These are phyloP conservation scores for Podospora fimiseda DNA, from an alignment of 495 filamentous ascomycete species.

Conservation along the genomic window DNA sequence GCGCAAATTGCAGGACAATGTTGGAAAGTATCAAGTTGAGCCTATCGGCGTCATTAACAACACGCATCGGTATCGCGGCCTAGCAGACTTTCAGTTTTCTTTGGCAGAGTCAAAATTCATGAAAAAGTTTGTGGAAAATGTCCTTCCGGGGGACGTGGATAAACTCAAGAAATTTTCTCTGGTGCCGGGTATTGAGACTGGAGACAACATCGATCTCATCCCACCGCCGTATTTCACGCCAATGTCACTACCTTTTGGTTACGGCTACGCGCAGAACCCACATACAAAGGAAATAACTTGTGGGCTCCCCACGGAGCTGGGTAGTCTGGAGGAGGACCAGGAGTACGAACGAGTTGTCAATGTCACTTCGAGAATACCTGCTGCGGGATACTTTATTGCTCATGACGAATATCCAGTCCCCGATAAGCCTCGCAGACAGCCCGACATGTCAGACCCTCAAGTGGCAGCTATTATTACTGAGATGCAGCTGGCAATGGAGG, in stretches of 20 bases:
- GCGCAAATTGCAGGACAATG: constrained; percentile 65
- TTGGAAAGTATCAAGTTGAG: constrained; percentile 60
- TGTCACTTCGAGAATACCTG: constrained; percentile 39
- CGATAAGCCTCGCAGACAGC: constrained; percentile 25
- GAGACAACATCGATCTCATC: constrained; percentile 59
- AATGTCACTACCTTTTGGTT: constrained; percentile 62
- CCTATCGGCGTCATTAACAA: constrained; percentile 64
- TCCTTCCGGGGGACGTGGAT: constrained; percentile 58
- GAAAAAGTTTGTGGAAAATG: constrained; percentile 54
- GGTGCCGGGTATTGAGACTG: constrained; percentile 53
- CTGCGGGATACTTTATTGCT: constrained; percentile 56
- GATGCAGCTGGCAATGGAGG: constrained; percentile 54
- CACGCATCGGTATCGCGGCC: constrained; percentile 77
- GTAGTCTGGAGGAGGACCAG: constrained; percentile 23
- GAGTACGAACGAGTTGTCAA: constrained; percentile 32
- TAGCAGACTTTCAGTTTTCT: constrained; percentile 70
- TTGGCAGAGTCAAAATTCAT: constrained; percentile 56
- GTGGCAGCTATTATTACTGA: constrained; percentile 54
- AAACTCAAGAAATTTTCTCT: constrained; percentile 72
- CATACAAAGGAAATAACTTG: constrained; percentile 39
- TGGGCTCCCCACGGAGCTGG: constrained; percentile 20
- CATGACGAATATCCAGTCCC: constrained; percentile 46
- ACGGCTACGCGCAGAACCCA: constrained; percentile 50
- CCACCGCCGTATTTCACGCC: constrained; percentile 72
- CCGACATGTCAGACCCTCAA: constrained; percentile 39